Evolutionary conservation across 2,329 filamentous ascomycete genomes (phyloP).

Genomic region (Escovopsis sp.): DNA sequence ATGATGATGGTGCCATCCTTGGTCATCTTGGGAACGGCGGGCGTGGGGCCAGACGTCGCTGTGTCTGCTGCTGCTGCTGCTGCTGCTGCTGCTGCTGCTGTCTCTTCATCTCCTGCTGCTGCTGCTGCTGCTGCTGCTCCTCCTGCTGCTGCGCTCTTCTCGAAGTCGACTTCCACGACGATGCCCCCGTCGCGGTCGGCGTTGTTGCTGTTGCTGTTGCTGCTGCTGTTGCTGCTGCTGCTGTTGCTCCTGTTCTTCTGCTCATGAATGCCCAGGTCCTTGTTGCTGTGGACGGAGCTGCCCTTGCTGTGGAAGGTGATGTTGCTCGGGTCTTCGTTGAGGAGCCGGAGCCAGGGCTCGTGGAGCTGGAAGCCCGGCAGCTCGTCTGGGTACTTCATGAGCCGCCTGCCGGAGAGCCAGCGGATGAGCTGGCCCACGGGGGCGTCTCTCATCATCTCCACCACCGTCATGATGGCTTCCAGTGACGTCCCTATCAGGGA

Average conservation of each 20-base stretch:
- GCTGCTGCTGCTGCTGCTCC: conserved; percentile 22
- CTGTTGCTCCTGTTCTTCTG: conserved; percentile 8
- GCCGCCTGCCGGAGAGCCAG: conserved; percentile 32
- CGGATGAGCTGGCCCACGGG: conserved; percentile 44
- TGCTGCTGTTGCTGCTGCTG: conserved; percentile 11
- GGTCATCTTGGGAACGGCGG: conserved; percentile 32
- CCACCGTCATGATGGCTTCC: conserved; percentile 8
- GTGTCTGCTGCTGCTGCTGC: conserved; percentile 18
- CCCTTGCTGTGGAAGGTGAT: conserved; percentile 3
- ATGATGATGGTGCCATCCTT: conserved; percentile 36
- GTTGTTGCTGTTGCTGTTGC: conserved; percentile 5
- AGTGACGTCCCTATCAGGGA: no score
- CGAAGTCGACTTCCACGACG: neutral
- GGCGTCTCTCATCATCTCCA: conserved; percentile 33
- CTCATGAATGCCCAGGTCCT: no score
- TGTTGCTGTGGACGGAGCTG: conserved; percentile 1
- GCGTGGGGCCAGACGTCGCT: conserved; percentile 30
- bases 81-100: conserved; percentile 21
- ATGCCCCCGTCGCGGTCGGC: no score
- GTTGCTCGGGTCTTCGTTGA: conserved; percentile 12
- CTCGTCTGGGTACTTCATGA: conserved; percentile 46
- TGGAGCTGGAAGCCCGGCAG: conserved; percentile 37
- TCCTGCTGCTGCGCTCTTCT: conserved; percentile 15
- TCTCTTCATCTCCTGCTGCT: conserved; percentile 18
- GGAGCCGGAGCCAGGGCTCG: conserved; percentile 19